Base-by-base conservation (phyloP, 441 rosid genomes). In the Mallotus repandus region DNA sequence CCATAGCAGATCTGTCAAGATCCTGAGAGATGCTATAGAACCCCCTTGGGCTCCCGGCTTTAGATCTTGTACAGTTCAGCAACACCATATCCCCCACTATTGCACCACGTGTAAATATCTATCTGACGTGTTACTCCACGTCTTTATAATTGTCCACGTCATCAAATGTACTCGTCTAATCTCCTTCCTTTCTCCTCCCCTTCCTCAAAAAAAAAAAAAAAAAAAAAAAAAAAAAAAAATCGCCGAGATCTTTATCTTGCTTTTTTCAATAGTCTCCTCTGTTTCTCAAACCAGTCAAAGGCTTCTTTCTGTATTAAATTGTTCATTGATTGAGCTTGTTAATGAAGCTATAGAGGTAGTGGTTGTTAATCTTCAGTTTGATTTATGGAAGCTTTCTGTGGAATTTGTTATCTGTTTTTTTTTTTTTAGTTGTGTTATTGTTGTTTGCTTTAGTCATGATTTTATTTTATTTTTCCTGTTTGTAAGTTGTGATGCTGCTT, bases 41-140 rank as follows among this genome's bases (percentile, higher is more conserved):
- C 56, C 52, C 62, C 46, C 66, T 43, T 8, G 43, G 77, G 79
- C 85, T 77, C 79, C 2, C 66, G 46, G 80, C 82, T 81, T 83
- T 82, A 59, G 88, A 85, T 85, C 81, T 78, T 68, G 78, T 79
- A 88, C 87, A 82, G 29, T 70, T 76, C 84, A 82, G 77, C 81
- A 61, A 54, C 1, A 16, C 68, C 3, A 6, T 9, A 5, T 66
- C 32, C 75, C 67, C 81, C 68, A 35, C 18, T 0, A 0, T 9
- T 2, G 8, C 16, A 35, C 76, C 74, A 84, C 78, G 80, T 80
- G 77, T 56, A 75, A 59, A 70, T 74, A 72, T 43, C 4, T 3
- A 7, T 67, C 67, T 69, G 6, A 77, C 82, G 66, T 84, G 85
- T 81, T 78, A 61, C 16, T 79, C 84, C 85, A 78, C 73, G 81